Percentiles rank a stretch among this genome's conserved stretches.
Conservation (phyloP, 2,329 filamentous ascomycete genomes). For the Aspergillus alliaceus region DNA sequence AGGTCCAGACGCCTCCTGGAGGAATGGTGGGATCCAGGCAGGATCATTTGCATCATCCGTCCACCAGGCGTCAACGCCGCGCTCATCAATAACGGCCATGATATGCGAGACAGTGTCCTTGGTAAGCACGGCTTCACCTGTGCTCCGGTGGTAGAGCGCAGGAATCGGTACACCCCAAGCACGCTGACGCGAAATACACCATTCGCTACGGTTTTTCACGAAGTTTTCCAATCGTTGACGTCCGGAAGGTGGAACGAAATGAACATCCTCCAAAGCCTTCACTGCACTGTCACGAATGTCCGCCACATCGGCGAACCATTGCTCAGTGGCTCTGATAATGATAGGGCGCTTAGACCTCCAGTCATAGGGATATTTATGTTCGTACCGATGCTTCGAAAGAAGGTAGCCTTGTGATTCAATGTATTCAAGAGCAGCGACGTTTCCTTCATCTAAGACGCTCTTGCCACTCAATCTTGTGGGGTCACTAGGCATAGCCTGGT, state of each 20-base stretch:
- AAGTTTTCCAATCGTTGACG: slow-evolving; percentile 79
- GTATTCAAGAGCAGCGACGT: slow-evolving; percentile 67
- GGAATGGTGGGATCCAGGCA: slow-evolving; percentile 70
- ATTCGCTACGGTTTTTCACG: slow-evolving; percentile 82
- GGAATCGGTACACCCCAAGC: slow-evolving; percentile 97
- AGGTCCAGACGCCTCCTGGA: slow-evolving; percentile 48
- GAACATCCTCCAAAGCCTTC: slow-evolving; percentile 66
- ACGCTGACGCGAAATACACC: slow-evolving; percentile 96
- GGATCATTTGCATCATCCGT: slow-evolving; percentile 73
- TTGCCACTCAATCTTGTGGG: slow-evolving; percentile 69
- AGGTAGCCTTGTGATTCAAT: slow-evolving; percentile 62
- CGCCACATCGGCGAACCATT: slow-evolving; percentile 95
- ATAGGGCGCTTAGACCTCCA: slow-evolving; percentile 95
- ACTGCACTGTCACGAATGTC: slow-evolving; percentile 76
- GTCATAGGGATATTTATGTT: slow-evolving; percentile 96
- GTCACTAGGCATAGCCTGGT: slow-evolving; percentile 71
- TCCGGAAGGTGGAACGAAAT: slow-evolving; percentile 76
- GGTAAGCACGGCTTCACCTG: slow-evolving; percentile 74
- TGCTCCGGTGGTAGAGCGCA: slow-evolving; percentile 71
- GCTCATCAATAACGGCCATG: slow-evolving; percentile 71
- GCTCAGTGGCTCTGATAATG: slow-evolving; percentile 86
- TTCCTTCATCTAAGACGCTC: slow-evolving; percentile 69
- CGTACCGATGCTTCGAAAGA: slow-evolving; percentile 68
- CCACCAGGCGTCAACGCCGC: slow-evolving; percentile 94
- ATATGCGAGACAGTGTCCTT: slow-evolving; percentile 80